A percentile compares a stretch with the other conserved stretches of the same genome.
phyloP scores from a whole-genome alignment of 257 asterid genomes.

The Solanum piurae region DNA sequence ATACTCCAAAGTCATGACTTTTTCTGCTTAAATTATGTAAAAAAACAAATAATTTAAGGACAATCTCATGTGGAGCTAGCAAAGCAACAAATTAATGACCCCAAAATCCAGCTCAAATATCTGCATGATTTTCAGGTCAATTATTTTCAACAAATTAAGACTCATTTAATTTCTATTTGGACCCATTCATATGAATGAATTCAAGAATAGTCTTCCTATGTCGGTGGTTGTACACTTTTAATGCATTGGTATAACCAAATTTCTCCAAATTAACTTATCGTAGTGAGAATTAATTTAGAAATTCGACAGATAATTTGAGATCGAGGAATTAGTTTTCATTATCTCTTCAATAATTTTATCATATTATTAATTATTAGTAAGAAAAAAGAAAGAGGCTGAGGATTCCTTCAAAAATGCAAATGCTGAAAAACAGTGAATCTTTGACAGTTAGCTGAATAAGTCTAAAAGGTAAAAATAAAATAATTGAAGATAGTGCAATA shows the following conservation, averaged over 20 bases:
- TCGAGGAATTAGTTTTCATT: rapidly evolving
- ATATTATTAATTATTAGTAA: not conserved
- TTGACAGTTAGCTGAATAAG: not conserved
- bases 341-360: not conserved
- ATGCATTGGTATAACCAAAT: not conserved
- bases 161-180: not conserved
- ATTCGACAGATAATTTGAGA: not conserved
- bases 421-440: not conserved
- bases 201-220: not conserved
- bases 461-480: not conserved
- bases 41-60: not conserved
- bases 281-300: not conserved
- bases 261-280: not conserved
- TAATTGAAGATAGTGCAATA: slow-evolving; percentile 7
- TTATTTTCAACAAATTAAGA: not conserved
- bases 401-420: not conserved
- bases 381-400: not conserved
- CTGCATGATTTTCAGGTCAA: not conserved
- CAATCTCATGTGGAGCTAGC: not conserved
- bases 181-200: not conserved
- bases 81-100: not conserved
- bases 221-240: not conserved
- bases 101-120: not conserved
- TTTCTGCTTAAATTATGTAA: not conserved
- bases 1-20: not conserved